Evolutionary conservation across 805 yeast species (phyloP).

Genomic region (Cyberlindnera amylophila): DNA sequence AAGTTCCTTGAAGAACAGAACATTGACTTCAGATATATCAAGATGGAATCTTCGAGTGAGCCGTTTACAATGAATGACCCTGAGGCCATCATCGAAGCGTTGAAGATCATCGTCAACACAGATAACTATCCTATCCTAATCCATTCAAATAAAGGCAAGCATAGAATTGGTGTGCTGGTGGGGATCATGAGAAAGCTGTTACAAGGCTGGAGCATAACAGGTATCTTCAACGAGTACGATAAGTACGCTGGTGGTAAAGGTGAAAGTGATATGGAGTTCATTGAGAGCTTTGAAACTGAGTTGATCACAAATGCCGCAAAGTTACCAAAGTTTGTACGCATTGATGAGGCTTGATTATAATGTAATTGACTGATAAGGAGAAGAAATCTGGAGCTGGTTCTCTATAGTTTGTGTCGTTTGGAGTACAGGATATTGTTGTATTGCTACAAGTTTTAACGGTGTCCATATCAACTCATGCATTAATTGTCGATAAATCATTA

Average conservation of each 20-base stretch:
- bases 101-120: conserved; percentile 52
- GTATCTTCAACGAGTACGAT: conserved; percentile 90
- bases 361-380: too few species aligned
- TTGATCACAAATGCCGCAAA: conserved; percentile 43
- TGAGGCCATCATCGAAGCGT: conserved; percentile 51
- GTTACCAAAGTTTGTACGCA: conserved; percentile 61
- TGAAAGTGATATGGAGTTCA: conserved; percentile 85
- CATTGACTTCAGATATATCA: conserved; percentile 54
- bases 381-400: too few species aligned
- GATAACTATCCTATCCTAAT: conserved; percentile 83
- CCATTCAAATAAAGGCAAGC: conserved; percentile 96
- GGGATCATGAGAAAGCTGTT: conserved; percentile 81
- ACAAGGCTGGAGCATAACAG: conserved; percentile 92
- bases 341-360: background rate
- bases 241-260: conserved; percentile 92
- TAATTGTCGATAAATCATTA: too few species aligned
- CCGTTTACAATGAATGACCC: conserved; percentile 62
- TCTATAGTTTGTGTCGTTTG: too few species aligned
- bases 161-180: conserved; percentile 89
- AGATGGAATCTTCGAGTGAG: conserved; percentile 71
- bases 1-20: conserved; percentile 59
- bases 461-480: too few species aligned
- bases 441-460: too few species aligned
- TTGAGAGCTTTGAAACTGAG: conserved; percentile 74
- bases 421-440: too few species aligned